Evolutionary conservation across 2,329 filamentous ascomycete genomes (phyloP).

Genomic region (Aspergillus pseudonomiae): DNA sequence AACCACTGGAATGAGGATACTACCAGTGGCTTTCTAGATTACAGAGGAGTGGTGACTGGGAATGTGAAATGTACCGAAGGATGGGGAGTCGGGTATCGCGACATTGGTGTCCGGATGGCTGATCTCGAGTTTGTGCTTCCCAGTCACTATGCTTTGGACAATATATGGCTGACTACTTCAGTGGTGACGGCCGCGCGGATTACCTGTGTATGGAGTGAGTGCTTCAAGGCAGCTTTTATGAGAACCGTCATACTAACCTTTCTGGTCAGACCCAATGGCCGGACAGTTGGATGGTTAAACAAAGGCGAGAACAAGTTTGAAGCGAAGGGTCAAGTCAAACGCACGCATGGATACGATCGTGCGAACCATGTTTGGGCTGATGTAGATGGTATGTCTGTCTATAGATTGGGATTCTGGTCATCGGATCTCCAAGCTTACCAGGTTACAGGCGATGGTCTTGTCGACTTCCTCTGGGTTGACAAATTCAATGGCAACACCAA

Average conservation of each 20-base stretch:
- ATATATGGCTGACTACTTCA: no score
- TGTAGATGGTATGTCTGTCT: not conserved
- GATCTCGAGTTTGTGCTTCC: not conserved
- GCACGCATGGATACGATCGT: not conserved
- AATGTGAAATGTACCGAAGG: not conserved
- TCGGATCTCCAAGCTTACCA: no score
- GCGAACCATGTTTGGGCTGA: not conserved
- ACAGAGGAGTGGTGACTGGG: not conserved
- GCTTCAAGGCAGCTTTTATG: not conserved
- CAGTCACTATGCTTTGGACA: no score
- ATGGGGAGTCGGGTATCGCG: not conserved
- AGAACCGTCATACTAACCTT: not conserved
- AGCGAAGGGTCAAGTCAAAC: not conserved
- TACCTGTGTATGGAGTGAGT: not conserved
- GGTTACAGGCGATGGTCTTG: not conserved
- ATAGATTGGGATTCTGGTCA: no score
- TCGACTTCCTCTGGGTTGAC: not conserved
- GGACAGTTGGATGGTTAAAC: not conserved
- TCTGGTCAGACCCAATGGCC: not conserved
- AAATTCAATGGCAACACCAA: not conserved
- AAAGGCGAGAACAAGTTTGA: not conserved
- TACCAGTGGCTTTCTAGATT: not conserved
- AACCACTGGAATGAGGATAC: not conserved
- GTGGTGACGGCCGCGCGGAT: not conserved
- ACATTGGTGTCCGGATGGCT: conserved; percentile 1